Percentiles rank a stretch among this genome's conserved stretches.
Conservation (phyloP, 164 flowering plant species). For the grape (Vitis vinifera) region DNA sequence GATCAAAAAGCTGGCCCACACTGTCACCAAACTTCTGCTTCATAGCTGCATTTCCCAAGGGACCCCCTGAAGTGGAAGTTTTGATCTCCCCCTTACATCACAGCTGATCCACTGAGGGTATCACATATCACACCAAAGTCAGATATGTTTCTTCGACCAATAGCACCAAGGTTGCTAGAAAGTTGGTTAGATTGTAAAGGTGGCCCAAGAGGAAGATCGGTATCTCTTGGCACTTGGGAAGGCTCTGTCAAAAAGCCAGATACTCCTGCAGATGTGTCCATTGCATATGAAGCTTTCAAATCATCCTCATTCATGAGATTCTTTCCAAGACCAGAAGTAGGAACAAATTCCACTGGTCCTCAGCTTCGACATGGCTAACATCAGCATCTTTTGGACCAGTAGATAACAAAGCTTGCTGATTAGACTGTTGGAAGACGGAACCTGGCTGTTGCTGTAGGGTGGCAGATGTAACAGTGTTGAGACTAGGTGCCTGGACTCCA, state of each 20-base stretch:
- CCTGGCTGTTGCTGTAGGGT: constrained; percentile 54
- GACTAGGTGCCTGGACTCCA: constrained; percentile 64
- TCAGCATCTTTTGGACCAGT: constrained; percentile 61
- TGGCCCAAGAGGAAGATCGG: constrained; percentile 83
- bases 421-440: constrained; percentile 52
- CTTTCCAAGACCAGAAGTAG: constrained; percentile 48
- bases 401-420: constrained; percentile 46
- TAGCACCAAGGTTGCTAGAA: constrained; percentile 75
- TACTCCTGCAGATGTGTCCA: constrained; percentile 56
- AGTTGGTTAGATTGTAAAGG: constrained; percentile 73
- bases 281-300: constrained; percentile 46
- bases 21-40: too few species aligned
- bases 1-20: too few species aligned
- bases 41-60: too few species aligned
- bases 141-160: constrained; percentile 89
- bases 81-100: constrained; percentile 64
- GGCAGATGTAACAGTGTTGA: constrained; percentile 46
- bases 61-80: too few species aligned
- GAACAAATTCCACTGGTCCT: constrained; percentile 47
- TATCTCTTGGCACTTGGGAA: constrained; percentile 54
- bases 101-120: constrained; percentile 52
- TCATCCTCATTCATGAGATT: constrained; percentile 72
- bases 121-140: constrained; percentile 96
- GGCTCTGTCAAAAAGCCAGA: constrained; percentile 61
- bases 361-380: constrained; percentile 41